Conservation (phyloP, 1,284 basidiomycete genomes). For the Coniferiporia weirii region DNA sequence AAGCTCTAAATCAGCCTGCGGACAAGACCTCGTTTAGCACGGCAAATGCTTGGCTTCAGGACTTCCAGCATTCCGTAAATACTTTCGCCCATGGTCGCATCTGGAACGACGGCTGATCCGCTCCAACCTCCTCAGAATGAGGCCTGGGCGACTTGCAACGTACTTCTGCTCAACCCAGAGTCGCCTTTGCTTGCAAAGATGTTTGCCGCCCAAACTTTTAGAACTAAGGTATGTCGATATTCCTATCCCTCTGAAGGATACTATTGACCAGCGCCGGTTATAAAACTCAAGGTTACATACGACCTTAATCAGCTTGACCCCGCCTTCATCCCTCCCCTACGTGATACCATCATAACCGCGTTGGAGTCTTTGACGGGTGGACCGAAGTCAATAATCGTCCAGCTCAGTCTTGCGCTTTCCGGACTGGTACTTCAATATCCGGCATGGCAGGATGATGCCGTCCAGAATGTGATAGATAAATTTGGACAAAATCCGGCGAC, state of each 20-base stretch:
- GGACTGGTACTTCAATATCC: slow-evolving; percentile 90
- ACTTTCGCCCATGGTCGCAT: slow-evolving; percentile 52
- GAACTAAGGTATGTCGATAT: slow-evolving; percentile 72
- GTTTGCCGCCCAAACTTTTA: slow-evolving; percentile 96
- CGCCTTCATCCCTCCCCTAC: slow-evolving; percentile 68
- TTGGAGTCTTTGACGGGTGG: slow-evolving; percentile 68
- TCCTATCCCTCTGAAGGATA: slow-evolving; percentile 6
- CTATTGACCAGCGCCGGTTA: slow-evolving; percentile 13
- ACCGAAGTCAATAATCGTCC: slow-evolving; percentile 83
- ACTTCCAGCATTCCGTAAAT: slow-evolving; percentile 96
- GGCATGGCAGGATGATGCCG: slow-evolving; percentile 75
- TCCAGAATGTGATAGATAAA: slow-evolving; percentile 78
- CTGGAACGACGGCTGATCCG: slow-evolving; percentile 15
- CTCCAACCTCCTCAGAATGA: slow-evolving; percentile 57
- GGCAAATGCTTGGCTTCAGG: slow-evolving; percentile 90
- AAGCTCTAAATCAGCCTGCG: slow-evolving; percentile 72
- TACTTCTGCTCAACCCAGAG: slow-evolving; percentile 79
- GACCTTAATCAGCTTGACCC: slow-evolving; percentile 87
- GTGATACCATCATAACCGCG: slow-evolving; percentile 83
- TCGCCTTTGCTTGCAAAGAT: slow-evolving; percentile 80
- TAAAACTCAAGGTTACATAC: slow-evolving; percentile 70
- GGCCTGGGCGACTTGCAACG: slow-evolving; percentile 94
- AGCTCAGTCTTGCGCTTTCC: slow-evolving; percentile 86
- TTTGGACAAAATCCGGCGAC: slow-evolving; percentile 84
- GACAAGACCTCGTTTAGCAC: slow-evolving; percentile 79